A percentile compares a stretch with the other conserved stretches of the same genome.
phyloP scores from a whole-genome alignment of 2,329 filamentous ascomycete genomes.

The Nannizzia gypsea region DNA sequence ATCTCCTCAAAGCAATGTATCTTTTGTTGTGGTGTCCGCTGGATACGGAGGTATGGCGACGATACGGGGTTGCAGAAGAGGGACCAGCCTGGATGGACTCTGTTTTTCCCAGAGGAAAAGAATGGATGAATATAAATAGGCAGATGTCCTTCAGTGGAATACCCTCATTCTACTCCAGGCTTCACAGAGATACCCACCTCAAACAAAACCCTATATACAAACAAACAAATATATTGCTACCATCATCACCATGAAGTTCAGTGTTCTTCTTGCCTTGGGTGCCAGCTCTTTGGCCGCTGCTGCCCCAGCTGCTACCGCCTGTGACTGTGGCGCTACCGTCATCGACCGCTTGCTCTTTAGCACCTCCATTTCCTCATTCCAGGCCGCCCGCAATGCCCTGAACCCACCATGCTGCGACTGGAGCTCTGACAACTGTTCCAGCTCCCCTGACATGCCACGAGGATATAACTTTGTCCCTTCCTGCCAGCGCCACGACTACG shows the following conservation, averaged over 20 bases:
- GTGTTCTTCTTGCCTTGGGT: conserved; percentile 4
- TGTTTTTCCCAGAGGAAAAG: not conserved
- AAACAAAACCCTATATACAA: not conserved
- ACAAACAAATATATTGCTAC: not conserved
- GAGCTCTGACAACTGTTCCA: conserved; percentile 27
- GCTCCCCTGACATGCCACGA: conserved; percentile 22
- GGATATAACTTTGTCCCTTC: conserved; percentile 28
- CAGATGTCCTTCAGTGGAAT: not conserved
- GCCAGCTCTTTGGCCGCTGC: conserved; percentile 3
- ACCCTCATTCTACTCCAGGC: not conserved
- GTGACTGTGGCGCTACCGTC: conserved; percentile 7
- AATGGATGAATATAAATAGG: not conserved
- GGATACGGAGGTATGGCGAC: not conserved
- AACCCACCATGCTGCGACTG: conserved; percentile 32
- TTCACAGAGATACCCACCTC: not conserved
- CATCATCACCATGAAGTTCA: conserved; percentile 10
- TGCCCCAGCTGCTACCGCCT: not conserved
- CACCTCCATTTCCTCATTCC: conserved; percentile 34
- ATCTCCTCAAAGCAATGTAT: not conserved
- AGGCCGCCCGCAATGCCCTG: conserved; percentile 28
- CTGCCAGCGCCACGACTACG: conserved; percentile 48
- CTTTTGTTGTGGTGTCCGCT: not conserved
- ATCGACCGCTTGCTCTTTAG: conserved; percentile 41
- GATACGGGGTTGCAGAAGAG: not conserved
- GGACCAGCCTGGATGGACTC: not conserved